Evolutionary conservation across 73 alveolate genomes (phyloP).

Genomic region (Paramecium sonneborni): DNA sequence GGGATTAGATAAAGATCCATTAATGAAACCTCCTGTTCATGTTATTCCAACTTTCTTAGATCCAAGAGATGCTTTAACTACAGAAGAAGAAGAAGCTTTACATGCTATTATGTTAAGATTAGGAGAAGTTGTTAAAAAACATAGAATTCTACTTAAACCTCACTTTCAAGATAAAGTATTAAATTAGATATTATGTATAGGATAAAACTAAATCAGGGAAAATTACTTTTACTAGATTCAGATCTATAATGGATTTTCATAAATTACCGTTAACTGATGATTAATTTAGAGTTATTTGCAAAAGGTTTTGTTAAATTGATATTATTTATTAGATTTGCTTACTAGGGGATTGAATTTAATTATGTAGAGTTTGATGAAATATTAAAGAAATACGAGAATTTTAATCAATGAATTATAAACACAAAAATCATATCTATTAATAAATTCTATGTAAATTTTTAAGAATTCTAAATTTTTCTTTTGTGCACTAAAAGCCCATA

Average conservation of each 20-base stretch:
- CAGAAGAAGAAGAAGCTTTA: conserved; percentile 82
- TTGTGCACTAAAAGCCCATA: not conserved
- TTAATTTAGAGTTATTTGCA: conserved; percentile 76
- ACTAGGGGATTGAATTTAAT: conserved; percentile 86
- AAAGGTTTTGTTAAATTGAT: conserved; percentile 66
- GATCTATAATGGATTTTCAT: conserved; percentile 84
- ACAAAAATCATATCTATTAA: not conserved
- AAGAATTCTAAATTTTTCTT: not conserved
- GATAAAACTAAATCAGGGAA: conserved; percentile 85
- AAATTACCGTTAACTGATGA: conserved; percentile 78
- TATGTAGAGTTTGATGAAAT: conserved; percentile 84
- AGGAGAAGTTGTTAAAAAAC: conserved; percentile 79
- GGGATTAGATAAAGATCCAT: conserved; percentile 91
- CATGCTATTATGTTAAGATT: conserved; percentile 82
- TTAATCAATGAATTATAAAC: not conserved
- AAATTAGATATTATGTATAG: not conserved
- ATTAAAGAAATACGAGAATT: conserved; percentile 57
- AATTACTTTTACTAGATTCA: conserved; percentile 82
- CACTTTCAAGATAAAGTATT: conserved; percentile 90
- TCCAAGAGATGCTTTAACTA: conserved; percentile 90
- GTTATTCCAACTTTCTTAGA: conserved; percentile 83
- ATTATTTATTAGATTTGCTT: conserved; percentile 64
- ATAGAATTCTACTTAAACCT: conserved; percentile 85
- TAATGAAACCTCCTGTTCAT: conserved; percentile 73
- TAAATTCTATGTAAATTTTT: not conserved